Base-by-base conservation (phyloP, 2,329 filamentous ascomycete genomes). In the Colletotrichum abscissum region DNA sequence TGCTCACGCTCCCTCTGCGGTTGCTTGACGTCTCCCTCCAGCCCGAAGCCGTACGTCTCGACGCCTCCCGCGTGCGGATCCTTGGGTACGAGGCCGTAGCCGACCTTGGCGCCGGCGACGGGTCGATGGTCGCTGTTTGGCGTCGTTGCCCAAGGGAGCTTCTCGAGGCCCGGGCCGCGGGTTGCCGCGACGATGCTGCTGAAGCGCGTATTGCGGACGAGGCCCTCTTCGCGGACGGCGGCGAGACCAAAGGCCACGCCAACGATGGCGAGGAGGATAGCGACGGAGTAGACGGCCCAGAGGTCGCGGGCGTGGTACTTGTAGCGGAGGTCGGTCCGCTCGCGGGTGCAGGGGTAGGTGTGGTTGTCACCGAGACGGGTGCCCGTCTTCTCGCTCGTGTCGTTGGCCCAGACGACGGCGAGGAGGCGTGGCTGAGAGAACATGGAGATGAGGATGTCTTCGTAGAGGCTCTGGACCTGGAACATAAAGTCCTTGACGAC, bases 151-250 rank as follows among this genome's bases (percentile, higher is more conserved):
- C 78, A 78, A 14, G 78, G 77, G 8, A 83, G 69, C 73, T 78
- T 80, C 69, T 84, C 82, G 6, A 83, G 77, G 11, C 79, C 81
- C 5, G 77, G 79, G 1, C 82, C 82, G 22, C 82, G 78, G 12
- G 82, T 84, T 12, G 82, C 82, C n/a, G 82, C 81, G 30, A 83
- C 78, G 59, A 84, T 83, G 75, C 80, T 82, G 30, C 81, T 83
- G 76, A 84, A 84, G 6, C 79, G 78, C 30, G 81, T 83, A 75
- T 81, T 80, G n/a, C 80, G 79, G 22, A 81, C 76, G 14, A 81
- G 76, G 5, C 82, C 82, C 72, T 81, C 80, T 49, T 78, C 77
- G 4, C 77, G 67, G 24, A 84, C 76, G 16, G 81, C 79, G 35
- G 78, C 56, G 1, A 78, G 78, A 52, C 82, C 82, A 28, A 79